Base-by-base conservation (phyloP, 176 grass and related monocot genomes). In the Eleusine coracana region DNA sequence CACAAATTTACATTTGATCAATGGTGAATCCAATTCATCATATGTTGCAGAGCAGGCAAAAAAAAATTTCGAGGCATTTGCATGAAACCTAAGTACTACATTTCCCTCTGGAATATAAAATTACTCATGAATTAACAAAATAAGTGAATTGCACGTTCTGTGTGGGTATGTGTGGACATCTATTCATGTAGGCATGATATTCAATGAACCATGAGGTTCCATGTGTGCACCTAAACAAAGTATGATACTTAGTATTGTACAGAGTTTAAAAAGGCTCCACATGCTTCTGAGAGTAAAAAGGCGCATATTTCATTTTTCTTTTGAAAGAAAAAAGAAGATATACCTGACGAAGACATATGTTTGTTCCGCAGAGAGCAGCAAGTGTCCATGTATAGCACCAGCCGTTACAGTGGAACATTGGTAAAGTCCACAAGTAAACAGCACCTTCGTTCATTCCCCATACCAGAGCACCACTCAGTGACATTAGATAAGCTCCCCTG, bases 321-420 rank as follows among this genome's bases (percentile, higher is more conserved):
- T 42, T 55, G 52, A 56, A 37, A 15, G 16, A 82, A 56, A 39
- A 73, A 82, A 38, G 5, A 72, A 42, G 21, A 1, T 16, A 69
- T 91, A 98, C 96, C 92, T 98, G 92, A n/a, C 92, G 96, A 86
- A 98, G 90, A 81, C 96, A 98, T 89, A 98, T 89, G 66, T 82
- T 95, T 77, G 96, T 98, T 61, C 90, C 88, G 41, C 87, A 93
- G 14, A 95, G 76, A 65, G 96, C 92, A 76, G 95, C 95, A 65
- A 98, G 70, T 6, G 92, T 71, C 95, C 95, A 98, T 71, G 95
- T 70, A 82, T 87, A 95, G 80, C 92, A 93, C 95, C 95, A 98
- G 56, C 95, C 95, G 7, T 98, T 98, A 70, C 95, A 98, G 63
- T 98, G 95, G 49, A 98, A 98, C 95, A 95, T 93, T 13, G 92